Evolutionary conservation across 495 filamentous ascomycete genomes (phyloP), one percentile per base, ranked within the genome.

Genomic region (Xylaria nigripes): DNA sequence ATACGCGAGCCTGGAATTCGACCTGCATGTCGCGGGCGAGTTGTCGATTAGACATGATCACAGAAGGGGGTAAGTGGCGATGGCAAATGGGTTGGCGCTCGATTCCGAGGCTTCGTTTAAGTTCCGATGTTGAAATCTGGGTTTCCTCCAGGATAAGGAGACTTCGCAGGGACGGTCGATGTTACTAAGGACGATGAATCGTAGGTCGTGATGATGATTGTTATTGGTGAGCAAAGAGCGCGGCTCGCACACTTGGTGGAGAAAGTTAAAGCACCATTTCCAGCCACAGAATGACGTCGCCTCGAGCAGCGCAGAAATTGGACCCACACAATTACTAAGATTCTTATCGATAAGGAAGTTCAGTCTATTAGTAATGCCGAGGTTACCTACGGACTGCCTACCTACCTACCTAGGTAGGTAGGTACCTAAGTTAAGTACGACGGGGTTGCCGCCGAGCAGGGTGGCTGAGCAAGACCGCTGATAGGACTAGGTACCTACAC

Each of bases 1-100:
- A 55, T 72, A 76, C 73, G 60, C 72, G 68, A 36, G 72, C 72
- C 58, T 77, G 75, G 62, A 77, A 77, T 59, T 77, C 75, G 67
- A 70, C 68, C 57, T 77, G 73, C 70, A 72, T 76, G 67, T 75
- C 75, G 57, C 71, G 65, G 25, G 72, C 70, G 50, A 76, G 71
- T 64, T 77, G 75, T 61, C 72, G 70, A 58, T 76, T 76, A 42
- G 73, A 67, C 75, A 77, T 77, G 43, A 56, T 72, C 64, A 23
- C 46, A 42, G 41, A 13, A 9, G 44, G 44, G 45, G 45, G 46
- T 21, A 8, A 32, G 30, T 21, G 36, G 40, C 24, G 19, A 32
- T 5, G 18, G 15, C 22, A 36, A 13, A 10, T 43, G 29, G 50
- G 23, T 24, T n/a, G n/a, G n/a, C 8, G 15, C 16, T 24, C 2